These are phyloP conservation scores for Akanthomyces uredinophilus DNA, from an alignment of 2,329 filamentous ascomycete species.

Conservation along the genomic window DNA sequence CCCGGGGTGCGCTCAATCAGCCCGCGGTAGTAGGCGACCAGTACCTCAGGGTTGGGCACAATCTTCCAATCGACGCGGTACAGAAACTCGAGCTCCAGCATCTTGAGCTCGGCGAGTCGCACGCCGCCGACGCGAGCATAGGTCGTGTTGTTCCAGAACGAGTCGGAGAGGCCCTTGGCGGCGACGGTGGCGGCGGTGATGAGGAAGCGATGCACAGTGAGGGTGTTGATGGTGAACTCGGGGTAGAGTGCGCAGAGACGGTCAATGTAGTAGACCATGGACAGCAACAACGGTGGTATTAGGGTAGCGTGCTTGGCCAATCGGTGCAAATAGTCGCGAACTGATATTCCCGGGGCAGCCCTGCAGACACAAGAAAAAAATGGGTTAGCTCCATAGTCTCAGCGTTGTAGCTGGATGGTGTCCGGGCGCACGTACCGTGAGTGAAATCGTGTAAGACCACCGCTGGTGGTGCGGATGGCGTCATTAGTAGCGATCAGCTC, in stretches of 20 bases:
- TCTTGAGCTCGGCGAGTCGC: slow-evolving; percentile 79
- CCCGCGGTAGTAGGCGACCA: slow-evolving; percentile 89
- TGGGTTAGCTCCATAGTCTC: background rate
- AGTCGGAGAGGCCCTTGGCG: slow-evolving; percentile 91
- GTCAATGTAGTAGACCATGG: slow-evolving; percentile 99
- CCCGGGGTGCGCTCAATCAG: slow-evolving; percentile 64
- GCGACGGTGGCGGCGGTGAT: slow-evolving; percentile 95
- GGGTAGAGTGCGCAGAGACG: slow-evolving; percentile 86
- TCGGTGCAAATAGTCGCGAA: slow-evolving; percentile 87
- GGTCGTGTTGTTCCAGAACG: slow-evolving; percentile 97
- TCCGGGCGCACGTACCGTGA: slow-evolving; percentile 59
- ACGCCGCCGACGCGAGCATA: slow-evolving; percentile 94
- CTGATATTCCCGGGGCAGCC: slow-evolving; percentile 81
- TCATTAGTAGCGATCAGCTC: slow-evolving; percentile 95
- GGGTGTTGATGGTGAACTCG: slow-evolving; percentile 90
- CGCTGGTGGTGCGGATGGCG: slow-evolving; percentile 67
- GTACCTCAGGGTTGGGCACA: slow-evolving; percentile 86
- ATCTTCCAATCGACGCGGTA: slow-evolving; percentile 94
- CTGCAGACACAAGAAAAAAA: slow-evolving; percentile 26
- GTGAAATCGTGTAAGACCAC: slow-evolving; percentile 88
- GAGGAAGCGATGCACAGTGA: slow-evolving; percentile 94
- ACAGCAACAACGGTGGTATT: slow-evolving; percentile 87
- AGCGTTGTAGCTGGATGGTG: too few relatives aligned
- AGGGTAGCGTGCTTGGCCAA: slow-evolving; percentile 91
- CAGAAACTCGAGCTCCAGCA: slow-evolving; percentile 89